phyloP scores from a whole-genome alignment of 306 rosid genomes.

The Nissolia schottii region DNA sequence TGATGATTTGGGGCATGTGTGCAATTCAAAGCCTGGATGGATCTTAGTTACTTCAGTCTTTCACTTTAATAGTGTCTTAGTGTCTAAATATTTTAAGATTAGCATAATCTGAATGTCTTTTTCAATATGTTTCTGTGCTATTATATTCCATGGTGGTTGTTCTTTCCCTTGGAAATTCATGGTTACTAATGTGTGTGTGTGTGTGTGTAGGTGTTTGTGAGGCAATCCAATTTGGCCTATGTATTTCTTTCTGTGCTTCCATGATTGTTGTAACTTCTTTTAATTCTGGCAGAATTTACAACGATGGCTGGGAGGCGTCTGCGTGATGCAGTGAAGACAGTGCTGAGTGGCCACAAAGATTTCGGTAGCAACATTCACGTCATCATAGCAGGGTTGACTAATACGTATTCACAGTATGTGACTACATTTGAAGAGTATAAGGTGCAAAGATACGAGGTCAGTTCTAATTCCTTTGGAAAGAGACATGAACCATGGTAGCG shows the following conservation, averaged over 20 bases:
- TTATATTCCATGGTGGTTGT: background rate
- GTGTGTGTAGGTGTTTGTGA: background rate
- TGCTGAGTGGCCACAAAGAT: conserved; percentile 41
- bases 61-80: background rate
- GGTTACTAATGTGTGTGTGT: background rate
- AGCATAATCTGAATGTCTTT: background rate
- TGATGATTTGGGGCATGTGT: background rate
- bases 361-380: conserved; percentile 51
- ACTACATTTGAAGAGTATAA: conserved; percentile 84
- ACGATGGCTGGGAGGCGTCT: conserved; percentile 99
- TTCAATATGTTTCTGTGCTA: background rate
- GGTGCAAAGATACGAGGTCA: conserved; percentile 93
- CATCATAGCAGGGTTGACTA: conserved; percentile 91
- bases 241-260: conserved; percentile 19
- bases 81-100: background rate
- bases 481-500: background rate
- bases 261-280: conserved; percentile 17
- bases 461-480: conserved; percentile 26
- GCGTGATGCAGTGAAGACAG: conserved; percentile 87
- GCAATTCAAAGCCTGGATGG: background rate
- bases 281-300: conserved; percentile 63
- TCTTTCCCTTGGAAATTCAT: background rate
- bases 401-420: conserved; percentile 86
- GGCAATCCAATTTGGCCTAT: background rate
- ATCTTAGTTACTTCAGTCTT: background rate